A percentile compares a stretch with the other conserved stretches of the same genome.
Evolutionary conservation across 2,329 filamentous ascomycete genomes (phyloP).

Genomic region (Xylariaceae sp.): DNA sequence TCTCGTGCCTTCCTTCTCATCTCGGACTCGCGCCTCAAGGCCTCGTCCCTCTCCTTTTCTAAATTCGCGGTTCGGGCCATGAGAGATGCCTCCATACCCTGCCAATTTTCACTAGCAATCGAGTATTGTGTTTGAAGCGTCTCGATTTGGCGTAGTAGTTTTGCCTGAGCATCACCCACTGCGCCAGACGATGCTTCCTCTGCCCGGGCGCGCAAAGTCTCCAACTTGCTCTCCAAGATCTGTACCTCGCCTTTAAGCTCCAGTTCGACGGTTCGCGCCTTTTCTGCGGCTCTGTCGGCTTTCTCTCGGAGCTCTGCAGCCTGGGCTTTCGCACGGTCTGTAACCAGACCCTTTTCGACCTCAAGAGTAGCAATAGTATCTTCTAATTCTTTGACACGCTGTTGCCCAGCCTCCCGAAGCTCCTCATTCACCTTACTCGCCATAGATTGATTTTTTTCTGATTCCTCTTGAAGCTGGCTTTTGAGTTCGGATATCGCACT

Average conservation of each 20-base stretch:
- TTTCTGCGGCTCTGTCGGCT: slow-evolving; percentile 67
- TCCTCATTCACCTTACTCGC: slow-evolving; percentile 64
- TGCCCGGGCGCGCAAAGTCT: slow-evolving; percentile 76
- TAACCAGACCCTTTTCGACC: slow-evolving; percentile 71
- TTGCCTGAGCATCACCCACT: slow-evolving; percentile 79
- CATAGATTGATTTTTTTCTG: slow-evolving; percentile 61
- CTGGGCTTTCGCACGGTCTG: slow-evolving; percentile 63
- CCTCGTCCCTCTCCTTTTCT: slow-evolving; percentile 89
- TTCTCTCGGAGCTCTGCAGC: slow-evolving; percentile 70
- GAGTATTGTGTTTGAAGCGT: slow-evolving; percentile 94
- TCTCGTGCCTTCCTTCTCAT: slow-evolving; percentile 87
- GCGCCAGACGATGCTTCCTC: slow-evolving; percentile 86
- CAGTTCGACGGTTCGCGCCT: slow-evolving; percentile 61
- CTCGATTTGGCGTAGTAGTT: slow-evolving; percentile 89
- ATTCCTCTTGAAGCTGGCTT: slow-evolving; percentile 63
- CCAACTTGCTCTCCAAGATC: slow-evolving; percentile 82
- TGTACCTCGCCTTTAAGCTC: slow-evolving; percentile 76
- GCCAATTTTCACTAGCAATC: slow-evolving; percentile 94
- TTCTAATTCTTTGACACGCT: slow-evolving; percentile 47
- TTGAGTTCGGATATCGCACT: slow-evolving; percentile 65
- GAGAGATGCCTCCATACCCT: slow-evolving; percentile 85
- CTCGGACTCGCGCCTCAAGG: slow-evolving; percentile 76
- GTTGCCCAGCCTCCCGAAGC: slow-evolving; percentile 61
- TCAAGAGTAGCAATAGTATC: slow-evolving; percentile 60
- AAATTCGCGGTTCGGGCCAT: slow-evolving; percentile 70